Base-by-base conservation (phyloP, 73 alveolate species). In the Paramecium sonneborni region DNA sequence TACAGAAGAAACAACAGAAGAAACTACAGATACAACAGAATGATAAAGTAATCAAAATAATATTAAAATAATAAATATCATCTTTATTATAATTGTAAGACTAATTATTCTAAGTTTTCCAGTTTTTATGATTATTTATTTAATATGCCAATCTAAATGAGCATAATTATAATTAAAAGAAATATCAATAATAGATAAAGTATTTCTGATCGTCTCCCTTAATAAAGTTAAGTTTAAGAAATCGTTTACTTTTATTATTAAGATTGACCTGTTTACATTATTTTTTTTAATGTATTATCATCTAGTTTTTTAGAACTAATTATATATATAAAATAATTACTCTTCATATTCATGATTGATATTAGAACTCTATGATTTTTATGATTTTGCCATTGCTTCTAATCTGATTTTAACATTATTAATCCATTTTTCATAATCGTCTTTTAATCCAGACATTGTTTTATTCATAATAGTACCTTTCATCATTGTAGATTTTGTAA, bases 401-500 rank as follows among this genome's bases (percentile, higher is more conserved):
- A 79, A 79, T 15, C n/a, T 38, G 9, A 24, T 24, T 46, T 79
- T 79, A 11, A 79, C 90, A 46, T 79, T 79, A 26, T 79, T 79
- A 18, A 41, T 39, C 90, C 90, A 79, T 46, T 79, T 79, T 39
- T 79, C 90, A 79, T 79, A 79, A 46, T 79, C 90, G 3, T 79
- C 90, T 24, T 79, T 79, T 8, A 79, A 23, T 21, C 90, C 90
- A 18, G 34, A 38, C 55, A 79, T 20, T 23, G 90, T 79, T 39
- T 39, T 38, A 24, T 21, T 28, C 55, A 79, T 38, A 11, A 79
- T 79, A 2, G 90, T 79, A 4, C 74, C 74, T 24, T 79, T 79
- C 90, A 79, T 79, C 44, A 79, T 79, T 30, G 90, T 79, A 7
- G 90, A 79, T 79, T 79, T 79, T 10, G 90, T 79, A 46, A 79